Evolutionary conservation across 2,329 filamentous ascomycete genomes (phyloP), one percentile per base, ranked within the genome.

Genomic region (Fusarium pseudograminearum): DNA sequence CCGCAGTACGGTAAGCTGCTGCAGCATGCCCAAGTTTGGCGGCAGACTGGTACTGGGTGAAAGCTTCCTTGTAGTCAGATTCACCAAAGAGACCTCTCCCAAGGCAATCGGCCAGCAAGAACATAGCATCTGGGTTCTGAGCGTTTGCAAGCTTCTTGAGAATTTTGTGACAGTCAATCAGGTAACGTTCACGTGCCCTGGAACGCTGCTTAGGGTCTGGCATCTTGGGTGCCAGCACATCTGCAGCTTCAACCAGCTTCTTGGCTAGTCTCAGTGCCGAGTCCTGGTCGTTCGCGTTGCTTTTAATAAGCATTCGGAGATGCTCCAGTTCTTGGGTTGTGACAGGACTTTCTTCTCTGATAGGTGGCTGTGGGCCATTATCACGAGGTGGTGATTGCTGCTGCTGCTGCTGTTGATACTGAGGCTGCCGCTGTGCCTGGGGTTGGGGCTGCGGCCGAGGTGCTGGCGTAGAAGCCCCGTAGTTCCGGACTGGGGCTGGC

Each of bases 1-100:
- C 95, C 1, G 96, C 96, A 28, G 96, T 97, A 57, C 96, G 89
- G 79, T 98, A 99, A 0, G 96, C 96, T 30, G 93, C 93, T 56
- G 92, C 90, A 3, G 92, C 87, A 78, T 99, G 94, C 2, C 93
- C 93, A 15, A 91, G 82, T 81, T 98, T 99, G 1, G 96, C 96
- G 4, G 95, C 94, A 12, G 93, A 94, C 79, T 98, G 94, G 75
- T 99, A 99, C 12, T 98, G 84, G 3, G 89, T 90, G 78, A 98
- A 99, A 0, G 96, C 96, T 81, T 98, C 94, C 76, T 97, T 97
- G 54, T 92, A 89, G 74, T 98, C 95, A 1, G 89, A 85, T 73
- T 95, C 90, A 15, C 94, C 93, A 24, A 98, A 87, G 11, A 88
- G 81, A 7, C 95, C 94, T 69, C 91, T 90, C 4, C 96, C 95